phyloP scores from a whole-genome alignment of 2,329 filamentous ascomycete genomes.

The Xylogone sp. region DNA sequence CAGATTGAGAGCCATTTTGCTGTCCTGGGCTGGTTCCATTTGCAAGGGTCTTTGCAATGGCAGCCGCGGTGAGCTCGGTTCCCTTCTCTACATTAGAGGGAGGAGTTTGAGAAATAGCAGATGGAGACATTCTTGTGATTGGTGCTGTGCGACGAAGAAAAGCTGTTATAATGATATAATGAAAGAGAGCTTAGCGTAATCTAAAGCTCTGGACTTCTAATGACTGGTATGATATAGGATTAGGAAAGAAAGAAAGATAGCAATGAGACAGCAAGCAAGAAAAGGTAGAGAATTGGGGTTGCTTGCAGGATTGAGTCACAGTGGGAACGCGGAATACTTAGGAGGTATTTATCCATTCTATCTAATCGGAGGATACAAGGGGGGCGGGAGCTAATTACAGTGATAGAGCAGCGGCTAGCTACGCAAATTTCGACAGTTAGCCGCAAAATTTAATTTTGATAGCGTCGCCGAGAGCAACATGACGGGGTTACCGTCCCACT shows the following conservation, averaged over 20 bases:
- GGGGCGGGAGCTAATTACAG: not conserved
- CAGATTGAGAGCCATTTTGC: constrained; percentile 67
- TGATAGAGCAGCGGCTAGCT: too few species aligned
- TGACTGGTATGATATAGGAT: not conserved
- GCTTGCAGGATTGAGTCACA: not conserved
- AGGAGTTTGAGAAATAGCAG: constrained; percentile 37
- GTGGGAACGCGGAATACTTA: not conserved
- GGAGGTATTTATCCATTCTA: not conserved
- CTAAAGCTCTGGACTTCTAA: not conserved
- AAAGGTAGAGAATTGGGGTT: not conserved
- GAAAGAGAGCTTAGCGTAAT: not conserved
- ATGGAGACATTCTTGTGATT: constrained; percentile 40
- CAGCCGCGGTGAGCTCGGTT: constrained; percentile 47
- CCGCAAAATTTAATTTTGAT: too few species aligned
- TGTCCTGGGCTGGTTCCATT: constrained; percentile 45
- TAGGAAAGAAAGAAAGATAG: not conserved
- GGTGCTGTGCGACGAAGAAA: not conserved
- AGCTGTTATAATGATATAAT: not conserved
- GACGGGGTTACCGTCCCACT: too few species aligned
- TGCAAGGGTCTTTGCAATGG: constrained; percentile 44
- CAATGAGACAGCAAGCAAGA: not conserved
- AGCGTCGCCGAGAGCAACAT: too few species aligned
- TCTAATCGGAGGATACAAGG: not conserved
- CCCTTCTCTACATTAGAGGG: constrained; percentile 38
- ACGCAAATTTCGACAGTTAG: not conserved